Evolutionary conservation across 2,329 filamentous ascomycete species (phyloP), one percentile per base, ranked within the genome.

Genomic region (Fonsecaea pugnacius): DNA sequence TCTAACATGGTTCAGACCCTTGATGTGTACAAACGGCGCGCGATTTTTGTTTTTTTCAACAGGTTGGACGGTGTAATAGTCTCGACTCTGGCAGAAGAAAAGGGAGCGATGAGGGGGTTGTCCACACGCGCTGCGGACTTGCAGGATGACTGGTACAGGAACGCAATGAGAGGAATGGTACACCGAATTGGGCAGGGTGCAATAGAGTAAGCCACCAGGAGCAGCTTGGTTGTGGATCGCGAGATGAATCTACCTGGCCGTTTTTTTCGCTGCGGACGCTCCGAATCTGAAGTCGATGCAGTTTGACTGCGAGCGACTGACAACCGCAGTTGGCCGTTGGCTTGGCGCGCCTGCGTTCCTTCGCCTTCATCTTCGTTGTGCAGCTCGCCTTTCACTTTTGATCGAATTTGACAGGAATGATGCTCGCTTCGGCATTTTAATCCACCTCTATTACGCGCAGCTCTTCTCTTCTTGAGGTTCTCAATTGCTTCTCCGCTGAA

Each of bases 401-500:
- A 24, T 46, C 40, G n/a, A 46, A 9, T 21, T 21, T 21, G 40
- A 46, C 5, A 21, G 18, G 18, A 46, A 46, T 3, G 40, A 46
- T 21, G 18, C 18, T 46, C 10, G 40, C 18, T 12, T 27, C 9
- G 51, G 33, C 51, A 33, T 33, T 27, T 33, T 35, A 32, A 10
- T 33, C 30, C 9, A 53, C 7, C 18, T 48, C 43, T 33, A 5
- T 27, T n/a, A 9, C 40, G 12, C 55, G 6, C 6, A 5, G 16
- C 40, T 14, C 16, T 32, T 33, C 27, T 32, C 24, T 33, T 32
- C 9, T 4, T 32, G 32, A 33, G 9, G 18, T 53, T 53, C 51
- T 14, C 9, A 51, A 52, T 59, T 38, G 57, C 30, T 59, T 62
- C 58, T 33, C 38, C 6, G 38, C 53, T 52, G 65, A 64, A 67